Conservation (phyloP, 768 basidiomycete genomes). For the Boletus pseudopeckii region DNA sequence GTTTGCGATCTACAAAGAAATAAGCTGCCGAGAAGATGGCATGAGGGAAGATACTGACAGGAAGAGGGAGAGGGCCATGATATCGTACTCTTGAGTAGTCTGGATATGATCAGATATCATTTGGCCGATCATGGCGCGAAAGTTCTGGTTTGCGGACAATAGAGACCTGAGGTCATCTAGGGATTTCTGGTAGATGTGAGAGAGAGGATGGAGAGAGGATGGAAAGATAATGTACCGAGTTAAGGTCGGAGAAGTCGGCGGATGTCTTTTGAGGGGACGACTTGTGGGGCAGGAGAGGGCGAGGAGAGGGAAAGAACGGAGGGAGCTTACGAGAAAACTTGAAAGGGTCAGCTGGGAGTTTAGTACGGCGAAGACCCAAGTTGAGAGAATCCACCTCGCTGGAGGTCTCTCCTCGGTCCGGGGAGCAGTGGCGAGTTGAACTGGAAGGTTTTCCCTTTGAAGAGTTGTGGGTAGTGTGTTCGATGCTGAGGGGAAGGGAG, state of each 20-base stretch:
- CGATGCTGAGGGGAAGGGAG: conserved; percentile 19
- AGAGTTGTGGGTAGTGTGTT: conserved; percentile 17
- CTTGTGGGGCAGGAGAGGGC: not conserved
- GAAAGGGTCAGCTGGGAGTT: conserved; percentile 17
- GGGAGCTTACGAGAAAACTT: conserved; percentile 10
- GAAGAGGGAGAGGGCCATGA: conserved; percentile 39
- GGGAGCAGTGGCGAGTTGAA: conserved; percentile 13
- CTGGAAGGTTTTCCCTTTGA: conserved; percentile 2
- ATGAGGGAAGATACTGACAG: conserved; percentile 31
- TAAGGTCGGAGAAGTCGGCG: conserved; percentile 17
- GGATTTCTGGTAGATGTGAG: conserved; percentile 21
- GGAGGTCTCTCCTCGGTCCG: conserved; percentile 13
- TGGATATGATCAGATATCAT: conserved; percentile 27
- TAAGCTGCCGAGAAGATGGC: not conserved
- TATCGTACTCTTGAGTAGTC: conserved; percentile 30
- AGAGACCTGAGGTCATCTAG: conserved; percentile 27
- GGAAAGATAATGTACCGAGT: conserved; percentile 1
- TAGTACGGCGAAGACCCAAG: conserved; percentile 1
- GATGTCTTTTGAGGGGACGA: conserved; percentile 10
- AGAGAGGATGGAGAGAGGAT: not conserved
- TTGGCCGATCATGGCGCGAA: conserved; percentile 19
- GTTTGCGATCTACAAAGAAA: conserved; percentile 31
- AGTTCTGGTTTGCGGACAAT: conserved; percentile 19
- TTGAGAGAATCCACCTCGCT: conserved; percentile 26
- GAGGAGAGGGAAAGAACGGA: not conserved